Percentiles rank a stretch among this genome's conserved stretches.
These are phyloP conservation scores for Rhododendron simsii DNA, from an alignment of 148 eudicot species.

Conservation along the genomic window DNA sequence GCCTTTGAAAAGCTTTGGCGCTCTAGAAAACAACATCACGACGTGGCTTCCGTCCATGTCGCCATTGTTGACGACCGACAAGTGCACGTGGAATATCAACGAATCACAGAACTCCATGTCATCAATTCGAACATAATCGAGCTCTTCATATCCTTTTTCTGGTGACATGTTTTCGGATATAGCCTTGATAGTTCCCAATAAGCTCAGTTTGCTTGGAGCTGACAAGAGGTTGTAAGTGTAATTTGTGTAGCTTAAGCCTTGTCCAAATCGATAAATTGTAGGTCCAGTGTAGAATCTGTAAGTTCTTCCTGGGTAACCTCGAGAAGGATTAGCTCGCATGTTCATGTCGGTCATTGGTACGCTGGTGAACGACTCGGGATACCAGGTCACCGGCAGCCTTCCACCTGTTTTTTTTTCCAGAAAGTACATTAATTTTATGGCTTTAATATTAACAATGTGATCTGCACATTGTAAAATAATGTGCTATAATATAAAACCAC, in stretches of 20 bases:
- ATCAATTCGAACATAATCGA: conserved; percentile 38
- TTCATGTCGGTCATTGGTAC: conserved; percentile 88
- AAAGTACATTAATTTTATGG: not conserved
- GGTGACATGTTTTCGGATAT: conserved; percentile 23
- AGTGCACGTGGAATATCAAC: conserved; percentile 44
- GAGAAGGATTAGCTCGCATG: conserved; percentile 83
- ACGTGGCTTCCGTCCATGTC: conserved; percentile 60
- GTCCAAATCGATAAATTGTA: conserved; percentile 61
- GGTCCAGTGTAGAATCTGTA: conserved; percentile 82
- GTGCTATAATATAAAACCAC: not conserved
- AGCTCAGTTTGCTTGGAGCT: conserved; percentile 40
- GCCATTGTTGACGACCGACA: conserved; percentile 61
- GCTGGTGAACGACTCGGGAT: conserved; percentile 79
- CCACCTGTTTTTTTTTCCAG: conserved; percentile 54
- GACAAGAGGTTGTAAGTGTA: conserved; percentile 62
- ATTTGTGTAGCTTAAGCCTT: conserved; percentile 76
- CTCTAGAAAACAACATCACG: conserved; percentile 61
- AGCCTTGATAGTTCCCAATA: conserved; percentile 23
- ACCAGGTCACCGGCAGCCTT: conserved; percentile 89
- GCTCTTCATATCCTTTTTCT: conserved; percentile 14
- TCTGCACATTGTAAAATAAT: not conserved
- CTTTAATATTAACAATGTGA: not conserved
- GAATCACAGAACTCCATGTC: conserved; percentile 52
- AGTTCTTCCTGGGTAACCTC: conserved; percentile 86
- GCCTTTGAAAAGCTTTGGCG: conserved; percentile 31